Evolutionary conservation across 169 alveolate species (phyloP).

Genomic region (Amoebophrya sp.): DNA sequence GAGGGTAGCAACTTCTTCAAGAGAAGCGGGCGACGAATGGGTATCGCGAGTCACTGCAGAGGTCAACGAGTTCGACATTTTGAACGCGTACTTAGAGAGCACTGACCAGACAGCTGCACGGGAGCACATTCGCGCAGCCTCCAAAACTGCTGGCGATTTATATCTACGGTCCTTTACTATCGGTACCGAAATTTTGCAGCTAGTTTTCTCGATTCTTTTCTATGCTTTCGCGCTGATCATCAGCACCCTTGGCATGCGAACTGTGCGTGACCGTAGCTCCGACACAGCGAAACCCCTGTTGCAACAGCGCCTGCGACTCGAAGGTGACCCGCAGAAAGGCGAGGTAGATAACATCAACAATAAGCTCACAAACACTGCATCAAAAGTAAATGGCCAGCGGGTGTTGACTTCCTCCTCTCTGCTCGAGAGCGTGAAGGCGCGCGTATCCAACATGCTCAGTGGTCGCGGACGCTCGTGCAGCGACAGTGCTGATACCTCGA

Average conservation of each 20-base stretch:
- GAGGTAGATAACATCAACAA: background rate
- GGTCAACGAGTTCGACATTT: background rate
- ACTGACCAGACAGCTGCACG: background rate
- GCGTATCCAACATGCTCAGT: background rate
- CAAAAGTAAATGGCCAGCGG: too few species aligned
- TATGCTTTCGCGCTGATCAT: background rate
- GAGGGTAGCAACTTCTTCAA: background rate
- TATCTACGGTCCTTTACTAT: background rate
- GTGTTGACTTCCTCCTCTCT: too few species aligned
- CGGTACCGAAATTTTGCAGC: background rate
- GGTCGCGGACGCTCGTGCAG: background rate
- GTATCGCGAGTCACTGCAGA: background rate
- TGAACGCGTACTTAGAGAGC: background rate
- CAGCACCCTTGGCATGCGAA: background rate
- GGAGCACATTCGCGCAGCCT: background rate
- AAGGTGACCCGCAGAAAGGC: background rate
- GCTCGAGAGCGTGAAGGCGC: background rate
- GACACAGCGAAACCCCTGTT: background rate
- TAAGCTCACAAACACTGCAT: too few species aligned
- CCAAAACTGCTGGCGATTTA: background rate
- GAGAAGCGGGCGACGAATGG: background rate
- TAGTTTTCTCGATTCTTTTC: background rate
- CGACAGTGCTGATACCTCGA: background rate
- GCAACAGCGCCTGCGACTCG: background rate
- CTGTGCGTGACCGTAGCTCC: background rate